phyloP scores from a whole-genome alignment of 306 rosid genomes.

The Cucurbita argyrosperma region DNA sequence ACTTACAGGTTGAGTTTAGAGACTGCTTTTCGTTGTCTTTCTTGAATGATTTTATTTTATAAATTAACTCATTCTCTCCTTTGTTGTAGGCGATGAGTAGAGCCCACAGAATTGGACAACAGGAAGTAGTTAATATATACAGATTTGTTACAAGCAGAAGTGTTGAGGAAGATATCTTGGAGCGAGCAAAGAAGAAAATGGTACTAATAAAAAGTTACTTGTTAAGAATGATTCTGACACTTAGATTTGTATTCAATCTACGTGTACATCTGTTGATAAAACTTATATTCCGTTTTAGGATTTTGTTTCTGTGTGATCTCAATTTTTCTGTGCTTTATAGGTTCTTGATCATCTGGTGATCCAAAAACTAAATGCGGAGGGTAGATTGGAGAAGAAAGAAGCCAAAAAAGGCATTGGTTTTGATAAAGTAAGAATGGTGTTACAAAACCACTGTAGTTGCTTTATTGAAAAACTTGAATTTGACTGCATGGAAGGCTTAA shows the following conservation, averaged over 20 bases:
- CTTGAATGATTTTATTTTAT: background rate
- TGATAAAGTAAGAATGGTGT: slow-evolving; percentile 66
- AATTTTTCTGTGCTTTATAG: slow-evolving; percentile 28
- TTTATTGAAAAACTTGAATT: background rate
- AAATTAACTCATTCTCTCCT: background rate
- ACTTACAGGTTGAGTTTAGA: slow-evolving; percentile 54
- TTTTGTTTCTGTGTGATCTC: slow-evolving; percentile 8
- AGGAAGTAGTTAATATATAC: slow-evolving; percentile 96
- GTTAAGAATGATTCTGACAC: background rate
- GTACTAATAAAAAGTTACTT: slow-evolving; percentile 19
- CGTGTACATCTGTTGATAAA: background rate
- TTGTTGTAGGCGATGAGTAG: slow-evolving; percentile 87
- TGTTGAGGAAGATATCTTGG: slow-evolving; percentile 98
- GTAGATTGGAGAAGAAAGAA: slow-evolving; percentile 95
- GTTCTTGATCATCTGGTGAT: slow-evolving; percentile 99
- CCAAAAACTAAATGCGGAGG: slow-evolving; percentile 97
- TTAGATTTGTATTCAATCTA: background rate
- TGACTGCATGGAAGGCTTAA: background rate
- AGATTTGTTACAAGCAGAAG: slow-evolving; percentile 97
- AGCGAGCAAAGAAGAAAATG: slow-evolving; percentile 98
- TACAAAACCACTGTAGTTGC: background rate
- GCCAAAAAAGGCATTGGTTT: slow-evolving; percentile 72
- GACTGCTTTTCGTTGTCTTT: background rate
- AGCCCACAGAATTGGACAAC: slow-evolving; percentile 98
- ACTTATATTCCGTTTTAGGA: background rate